Evolutionary conservation across 2,329 filamentous ascomycete genomes (phyloP), one percentile per base, ranked within the genome.

Genomic region (Elsinoe australis): DNA sequence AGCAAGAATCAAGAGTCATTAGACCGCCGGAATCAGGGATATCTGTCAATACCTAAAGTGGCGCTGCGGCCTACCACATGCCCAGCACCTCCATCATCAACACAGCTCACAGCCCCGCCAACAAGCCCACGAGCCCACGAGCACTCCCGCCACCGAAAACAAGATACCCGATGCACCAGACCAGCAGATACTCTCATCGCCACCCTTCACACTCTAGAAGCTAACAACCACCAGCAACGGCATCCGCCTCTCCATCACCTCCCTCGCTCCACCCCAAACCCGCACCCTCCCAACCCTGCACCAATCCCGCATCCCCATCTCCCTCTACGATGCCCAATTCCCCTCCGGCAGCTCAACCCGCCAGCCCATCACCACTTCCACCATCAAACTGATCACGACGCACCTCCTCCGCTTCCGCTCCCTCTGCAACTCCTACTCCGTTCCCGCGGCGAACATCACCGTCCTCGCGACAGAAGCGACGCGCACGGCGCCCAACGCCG

Each of bases 391-490:
- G n/a, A 85, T 95, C 8, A 67, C 85, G 4, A 66, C 74, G 24
- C 78, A 80, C 1, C 68, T 95, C 8, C 68, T 76, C 17, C 79
- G 80, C 21, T 95, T 95, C 70, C 79, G 79, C 52, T 70, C 70
- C 19, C 83, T 85, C 45, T 90, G 87, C 51, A 61, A 72, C 48
- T 76, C 82, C 50, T 87, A 86, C 59, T 71, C 73, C 14, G 86
- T 95, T 0, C 78, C 78, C 0, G 61, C 71, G 0, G 22, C 49
- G n/a, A 80, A 88, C 54, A 77, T 90, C 51, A 76, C 78, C 15
- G 77, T 95, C 7, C 78, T 95, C 33, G 89, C 88, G 15, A 95
- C 89, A 0, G 89, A 95, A 64, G 89, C 89, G 3, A 92, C 89
- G 62, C 80, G 89, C 35, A 85, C 80, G 18, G 87, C 89, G 4